Evolutionary conservation across 1,284 basidiomycete species (phyloP), one percentile per base, ranked within the genome.

Genomic region (Rhodotorula sp.): DNA sequence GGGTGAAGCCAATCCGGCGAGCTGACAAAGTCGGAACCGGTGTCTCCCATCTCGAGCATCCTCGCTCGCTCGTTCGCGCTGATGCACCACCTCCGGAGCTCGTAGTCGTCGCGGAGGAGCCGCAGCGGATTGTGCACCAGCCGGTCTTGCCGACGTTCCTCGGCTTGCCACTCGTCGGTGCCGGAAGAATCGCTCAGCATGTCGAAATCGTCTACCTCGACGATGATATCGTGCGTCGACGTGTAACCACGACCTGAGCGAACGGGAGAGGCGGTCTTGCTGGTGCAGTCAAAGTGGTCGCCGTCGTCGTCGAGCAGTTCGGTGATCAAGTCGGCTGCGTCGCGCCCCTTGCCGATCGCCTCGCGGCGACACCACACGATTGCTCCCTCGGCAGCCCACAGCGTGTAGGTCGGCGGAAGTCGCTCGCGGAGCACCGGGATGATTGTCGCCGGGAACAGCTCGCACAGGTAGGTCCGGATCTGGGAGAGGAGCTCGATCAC

Each of bases 251-350:
- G 45, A 61, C 26, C 18, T 34, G 28, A 7, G 28, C 28, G 23
- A 48, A 45, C 34, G 58, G 31, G n/a, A 31, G 45, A 16, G 16
- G 54, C 54, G 28, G 12, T 55, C 38, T 59, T 67, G 43, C 38
- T 18, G 50, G 60, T 55, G 3, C 18, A 48, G 23, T 70, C 73
- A 45, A 69, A 48, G 2, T 45, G 31, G 23, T 70, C 68, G n/a
- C 64, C 66, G 21, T 69, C 62, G 58, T 72, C 71, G 18, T 71
- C 62, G 48, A 71, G 66, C 23, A 76, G 64, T 8, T 64, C 64
- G 55, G 69, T 26, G 19, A 76, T 45, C n/a, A 61, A 47, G 5
- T 57, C 38, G 2, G 70, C 72, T 1, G 50, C 62, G 23, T 71
- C 52, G 6, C 43, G 63, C 16, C 61, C 55, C 45, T 52, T 34